These are phyloP conservation scores for Skeletonema costatum DNA, from an alignment of 108 stramenopile genomes.

Conservation along the genomic window DNA sequence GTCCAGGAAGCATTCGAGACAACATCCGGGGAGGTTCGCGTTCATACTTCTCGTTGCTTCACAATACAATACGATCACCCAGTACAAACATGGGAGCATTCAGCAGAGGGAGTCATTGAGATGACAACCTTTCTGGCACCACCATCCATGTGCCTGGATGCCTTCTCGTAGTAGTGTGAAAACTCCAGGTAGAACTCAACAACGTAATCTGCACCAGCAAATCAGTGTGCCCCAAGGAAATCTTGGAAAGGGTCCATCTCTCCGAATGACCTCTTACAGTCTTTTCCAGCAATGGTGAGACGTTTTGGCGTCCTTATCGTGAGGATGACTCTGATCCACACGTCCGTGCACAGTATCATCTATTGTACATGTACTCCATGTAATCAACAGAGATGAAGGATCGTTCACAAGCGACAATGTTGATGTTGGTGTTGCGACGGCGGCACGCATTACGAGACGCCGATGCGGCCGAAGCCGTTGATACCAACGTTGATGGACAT, in stretches of 20 bases:
- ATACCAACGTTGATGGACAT: conserved; percentile 77
- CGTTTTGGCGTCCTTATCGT: conserved; percentile 63
- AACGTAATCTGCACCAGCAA: conserved; percentile 77
- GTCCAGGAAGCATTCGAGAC: conserved; percentile 99
- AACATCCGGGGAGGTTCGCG: conserved; percentile 84
- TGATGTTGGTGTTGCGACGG: conserved; percentile 82
- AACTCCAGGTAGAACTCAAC: conserved; percentile 85
- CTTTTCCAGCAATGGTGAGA: conserved; percentile 49
- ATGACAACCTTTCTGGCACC: conserved; percentile 99
- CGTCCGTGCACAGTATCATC: conserved; percentile 88
- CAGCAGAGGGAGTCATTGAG: conserved; percentile 94
- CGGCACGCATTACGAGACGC: conserved; percentile 96
- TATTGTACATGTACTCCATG: conserved; percentile 90
- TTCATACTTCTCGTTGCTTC: conserved; percentile 93
- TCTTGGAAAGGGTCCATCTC: conserved; percentile 81
- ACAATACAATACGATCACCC: too few relatives aligned
- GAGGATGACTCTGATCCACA: conserved; percentile 59
- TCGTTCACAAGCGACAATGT: conserved; percentile 89
- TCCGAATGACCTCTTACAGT: conserved; percentile 63
- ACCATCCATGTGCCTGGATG: conserved; percentile 76
- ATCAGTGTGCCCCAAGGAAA: conserved; percentile 73
- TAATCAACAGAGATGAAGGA: conserved; percentile 74
- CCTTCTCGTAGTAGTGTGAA: conserved; percentile 70
- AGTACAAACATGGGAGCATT: conserved; percentile 99
- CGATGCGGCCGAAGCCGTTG: conserved; percentile 99